Base-by-base conservation (phyloP, 345 rosid species). In the Xanthoceras sorbifolium region DNA sequence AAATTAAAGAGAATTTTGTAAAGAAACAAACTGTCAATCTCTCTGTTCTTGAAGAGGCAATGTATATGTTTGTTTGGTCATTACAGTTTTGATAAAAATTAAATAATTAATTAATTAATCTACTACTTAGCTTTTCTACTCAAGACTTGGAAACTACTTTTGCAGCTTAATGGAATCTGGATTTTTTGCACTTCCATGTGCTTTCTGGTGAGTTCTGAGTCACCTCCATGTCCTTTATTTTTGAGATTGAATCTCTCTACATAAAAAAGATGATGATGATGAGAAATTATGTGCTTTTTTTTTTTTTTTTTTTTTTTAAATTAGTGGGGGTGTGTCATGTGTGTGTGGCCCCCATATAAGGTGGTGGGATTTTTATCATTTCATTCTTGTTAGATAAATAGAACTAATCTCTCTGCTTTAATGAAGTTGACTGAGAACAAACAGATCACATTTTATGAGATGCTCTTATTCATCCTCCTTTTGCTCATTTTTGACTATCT, bases 401-500 rank as follows among this genome's bases (percentile, higher is more conserved):
- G 48, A 63, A 17, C 14, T 17, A 60, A 36, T 72, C 66, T 72
- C 66, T 17, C 55, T 55, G 52, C 36, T 74, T 64, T 74, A 46
- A 20, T 31, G 28, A 20, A 20, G 77, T 74, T 63, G 69, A 74
- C 48, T 74, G 42, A 63, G 17, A 14, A 4, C 8, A 9, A 28
- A 7, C 22, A 25, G 0, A 46, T 64, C 77, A 62, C 31, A 20
- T 29, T 65, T 68, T 4, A 40, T 38, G 22, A 76, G 75, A 78
- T 78, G 34, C 74, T 46, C 48, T 50, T 20, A 18, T 4, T 74
- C 22, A 54, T 9, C 48, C 36, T 10, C 29, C 63, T 64, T 74
- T 63, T 63, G 71, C 31, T 14, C 31, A 72, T 67, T 72, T 82
- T 82, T 82, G 77, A 78, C 82, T 52, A 20, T 8, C 79, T 73